Percentiles rank a stretch among this genome's conserved stretches.
phyloP scores from a whole-genome alignment of 495 filamentous ascomycete species.

The Aspergillus bridgeri region DNA sequence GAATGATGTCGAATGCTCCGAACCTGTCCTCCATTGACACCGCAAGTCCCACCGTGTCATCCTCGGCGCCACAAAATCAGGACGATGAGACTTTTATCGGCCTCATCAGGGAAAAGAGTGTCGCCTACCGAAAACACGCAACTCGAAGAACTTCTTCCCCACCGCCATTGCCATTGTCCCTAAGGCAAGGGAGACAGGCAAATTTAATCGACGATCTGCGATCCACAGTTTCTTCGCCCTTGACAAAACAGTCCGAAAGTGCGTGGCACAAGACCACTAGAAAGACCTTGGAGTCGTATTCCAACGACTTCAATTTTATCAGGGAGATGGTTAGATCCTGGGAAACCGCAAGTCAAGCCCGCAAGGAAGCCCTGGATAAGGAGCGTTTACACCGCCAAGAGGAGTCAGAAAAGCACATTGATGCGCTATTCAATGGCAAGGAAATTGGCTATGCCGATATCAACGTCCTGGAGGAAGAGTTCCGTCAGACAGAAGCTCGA shows the following conservation, averaged over 20 bases:
- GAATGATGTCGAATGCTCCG: constrained; percentile 40
- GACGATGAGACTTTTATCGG: constrained; percentile 46
- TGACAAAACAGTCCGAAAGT: constrained; percentile 34
- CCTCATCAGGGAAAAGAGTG: constrained; percentile 45
- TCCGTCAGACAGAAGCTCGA: constrained; percentile 52
- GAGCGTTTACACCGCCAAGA: constrained; percentile 51
- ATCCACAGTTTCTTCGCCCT: constrained; percentile 32
- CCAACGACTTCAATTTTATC: constrained; percentile 52
- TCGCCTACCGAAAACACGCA: constrained; percentile 28
- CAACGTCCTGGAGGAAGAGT: constrained; percentile 56
- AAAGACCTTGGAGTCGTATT: constrained; percentile 29
- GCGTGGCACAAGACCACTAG: constrained; percentile 34
- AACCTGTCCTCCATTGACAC: constrained; percentile 12
- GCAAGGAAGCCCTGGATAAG: constrained; percentile 42
- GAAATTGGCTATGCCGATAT: constrained; percentile 63
- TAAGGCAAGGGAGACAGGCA: constrained; percentile 24
- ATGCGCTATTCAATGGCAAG: constrained; percentile 55
- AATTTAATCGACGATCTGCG: constrained; percentile 34
- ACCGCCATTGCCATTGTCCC: constrained; percentile 29
- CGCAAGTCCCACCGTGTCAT: constrained; percentile 16
- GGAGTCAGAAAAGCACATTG: constrained; percentile 51
- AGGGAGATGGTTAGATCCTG: constrained; percentile 39
- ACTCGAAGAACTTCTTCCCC: constrained; percentile 22
- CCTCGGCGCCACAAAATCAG: constrained; percentile 20
- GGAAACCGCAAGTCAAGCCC: constrained; percentile 42